Evolutionary conservation across 139 green algal species (phyloP).

Genomic region (Mesotaenium endlicherianum): DNA sequence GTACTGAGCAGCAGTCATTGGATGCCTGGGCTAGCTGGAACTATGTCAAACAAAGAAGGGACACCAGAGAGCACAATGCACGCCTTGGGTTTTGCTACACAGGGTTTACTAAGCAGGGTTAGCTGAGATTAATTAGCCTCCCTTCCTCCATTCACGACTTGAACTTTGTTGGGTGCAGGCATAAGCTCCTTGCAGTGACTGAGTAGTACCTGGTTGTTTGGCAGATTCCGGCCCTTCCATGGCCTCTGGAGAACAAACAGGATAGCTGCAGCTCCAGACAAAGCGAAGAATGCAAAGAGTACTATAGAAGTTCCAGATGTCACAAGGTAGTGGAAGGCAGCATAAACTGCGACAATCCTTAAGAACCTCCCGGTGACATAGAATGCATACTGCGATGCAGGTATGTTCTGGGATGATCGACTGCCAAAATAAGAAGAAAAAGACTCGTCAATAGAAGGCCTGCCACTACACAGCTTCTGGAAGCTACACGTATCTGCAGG

Average conservation of each 20-base stretch:
- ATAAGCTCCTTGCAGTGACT: neutral
- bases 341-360: constrained; percentile 37
- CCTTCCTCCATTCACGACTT: neutral
- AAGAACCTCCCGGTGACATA: constrained; percentile 21
- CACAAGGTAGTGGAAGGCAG: constrained; percentile 31
- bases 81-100: neutral
- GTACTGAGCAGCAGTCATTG: no score
- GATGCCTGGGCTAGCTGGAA: no score
- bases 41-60: neutral
- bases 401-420: neutral
- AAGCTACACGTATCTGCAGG: no score
- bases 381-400: constrained; percentile 15
- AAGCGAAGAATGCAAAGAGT: constrained; percentile 20
- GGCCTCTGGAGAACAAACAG: constrained; percentile 38
- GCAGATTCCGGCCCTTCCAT: constrained; percentile 18
- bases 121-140: neutral
- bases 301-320: neutral
- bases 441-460: neutral
- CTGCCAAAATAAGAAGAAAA: neutral
- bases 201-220: constrained; percentile 15
- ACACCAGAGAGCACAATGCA: neutral
- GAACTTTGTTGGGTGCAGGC: neutral
- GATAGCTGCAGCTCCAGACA: constrained; percentile 22
- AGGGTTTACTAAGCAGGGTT: neutral
- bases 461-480: no score